These are phyloP conservation scores for Cordyceps cateniannulata DNA, from an alignment of 2,329 filamentous ascomycete species.

Conservation along the genomic window DNA sequence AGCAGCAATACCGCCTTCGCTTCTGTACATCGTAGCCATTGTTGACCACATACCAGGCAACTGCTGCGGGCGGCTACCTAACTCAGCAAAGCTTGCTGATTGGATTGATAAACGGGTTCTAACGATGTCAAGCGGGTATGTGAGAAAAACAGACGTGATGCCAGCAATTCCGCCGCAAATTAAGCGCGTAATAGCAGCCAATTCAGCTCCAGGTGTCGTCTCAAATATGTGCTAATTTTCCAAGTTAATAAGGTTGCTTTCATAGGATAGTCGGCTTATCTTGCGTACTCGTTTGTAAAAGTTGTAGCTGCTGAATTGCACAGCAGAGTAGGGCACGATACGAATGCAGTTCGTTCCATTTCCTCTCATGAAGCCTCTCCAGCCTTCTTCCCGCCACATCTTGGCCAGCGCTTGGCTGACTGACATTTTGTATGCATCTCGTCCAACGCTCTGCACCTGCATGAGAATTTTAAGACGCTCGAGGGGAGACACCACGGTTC, in stretches of 20 bases:
- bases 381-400: constrained; percentile 96
- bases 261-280: neutral
- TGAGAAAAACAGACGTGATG: constrained; percentile 90
- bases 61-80: constrained; percentile 58
- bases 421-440: constrained; percentile 89
- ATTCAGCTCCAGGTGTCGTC: constrained; percentile 62
- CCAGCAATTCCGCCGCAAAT: constrained; percentile 88
- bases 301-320: constrained; percentile 97
- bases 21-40: constrained; percentile 77
- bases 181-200: constrained; percentile 68
- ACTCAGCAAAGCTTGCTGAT: constrained; percentile 83
- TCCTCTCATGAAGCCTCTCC: constrained; percentile 93
- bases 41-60: constrained; percentile 91
- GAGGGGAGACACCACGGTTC: constrained; percentile 92
- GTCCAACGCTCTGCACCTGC: constrained; percentile 84
- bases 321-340: constrained; percentile 95
- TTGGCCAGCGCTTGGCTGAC: constrained; percentile 83
- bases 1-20: constrained; percentile 76
- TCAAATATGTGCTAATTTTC: constrained; percentile 63
- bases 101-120: constrained; percentile 95
- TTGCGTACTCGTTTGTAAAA: constrained; percentile 80
- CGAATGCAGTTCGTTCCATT: constrained; percentile 98
- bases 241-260: constrained; percentile 12
- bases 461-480: constrained; percentile 97
- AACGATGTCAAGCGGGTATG: constrained; percentile 96